Base-by-base conservation (phyloP, 768 basidiomycete genomes). In the Thelephora aurantiotincta region DNA sequence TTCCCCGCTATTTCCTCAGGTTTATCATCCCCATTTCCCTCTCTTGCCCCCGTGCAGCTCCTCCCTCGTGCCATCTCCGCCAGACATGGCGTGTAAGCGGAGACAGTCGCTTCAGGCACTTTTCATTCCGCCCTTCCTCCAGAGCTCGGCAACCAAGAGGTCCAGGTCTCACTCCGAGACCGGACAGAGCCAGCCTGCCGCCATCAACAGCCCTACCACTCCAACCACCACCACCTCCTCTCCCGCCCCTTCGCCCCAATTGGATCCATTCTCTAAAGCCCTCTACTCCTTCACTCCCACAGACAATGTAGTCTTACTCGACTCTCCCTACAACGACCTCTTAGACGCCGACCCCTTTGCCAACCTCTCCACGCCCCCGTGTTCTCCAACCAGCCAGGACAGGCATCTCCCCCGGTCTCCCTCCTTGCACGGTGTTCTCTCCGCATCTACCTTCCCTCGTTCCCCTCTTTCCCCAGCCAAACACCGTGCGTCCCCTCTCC, bases 341-440 rank as follows among this genome's bases (percentile, higher is more conserved):
- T 65, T 82, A 20, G 82, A 84, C 54, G 77, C 80, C 45, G 83
- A 86, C 55, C 83, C 83, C 1, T 86, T 86, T 54, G 83, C 83
- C 18, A 75, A 78, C 51, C 65, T 80, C 12, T 64, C 69, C 50
- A 19, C 45, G 26, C 43, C 16, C 35, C 47, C 37, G 26, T 44
- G 14, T 14, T 11, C 18, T 22, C 47, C 33, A 16, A 30, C 26
- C 26, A 30, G 9, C 26, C 26, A 30, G 9, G 26, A 30, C 26
- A 30, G 30, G 34, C 49, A 49, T 13, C 49, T 53, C n/a, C 52
- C 48, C 12, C 45, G 47, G 34, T 52, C 53, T 19, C 42, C 51
- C 19, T 35, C 55, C 19, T 35, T 54, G 2, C 50, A 47, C 23
- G 49, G 53, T 37, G 54, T 54, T 33, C 43, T 54, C 36, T 42